Evolutionary conservation across 352 stramenopile genomes (phyloP), one percentile per base, ranked within the genome.

Genomic region (Aphanomyces stellatus): DNA sequence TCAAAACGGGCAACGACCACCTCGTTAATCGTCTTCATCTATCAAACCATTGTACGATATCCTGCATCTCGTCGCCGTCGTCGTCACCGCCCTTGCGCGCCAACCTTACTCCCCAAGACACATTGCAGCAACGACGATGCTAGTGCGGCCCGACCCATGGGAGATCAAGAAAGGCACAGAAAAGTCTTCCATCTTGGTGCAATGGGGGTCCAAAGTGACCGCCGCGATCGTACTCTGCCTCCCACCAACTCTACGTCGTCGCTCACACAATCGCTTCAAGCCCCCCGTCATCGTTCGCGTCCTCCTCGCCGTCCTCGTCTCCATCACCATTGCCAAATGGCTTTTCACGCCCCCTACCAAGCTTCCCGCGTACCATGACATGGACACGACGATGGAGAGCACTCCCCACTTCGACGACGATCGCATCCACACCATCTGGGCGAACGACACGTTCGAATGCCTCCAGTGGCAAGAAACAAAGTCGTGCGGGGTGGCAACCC

Each of bases 391-490:
- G 46, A 51, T 65, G 37, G 8, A 25, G 15, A 56, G 2, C 7
- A 27, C 56, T 15, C 59, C 59, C 15, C 8, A 53, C 27, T 65
- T 65, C 46, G 19, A 65, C 19, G 59, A 46, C 5, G 59, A 65
- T 28, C 41, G 24, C 11, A 65, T 94, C 48, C 55, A 74, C 0
- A 71, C 79, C 35, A 74, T 82, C 0, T 94, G 85, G 85, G 89
- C 80, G 4, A 86, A 91, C 63, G 75, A 83, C 48, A 79, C 78
- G 62, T 94, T 89, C 53, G 85, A 94, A 71, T 94, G 85, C 63
- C 75, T 94, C 40, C 83, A 83, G 48, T 94, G 85, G 85, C 90
- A 94, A 65, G 82, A 82, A 37, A 88, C 86, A 40, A 78, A 92
- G n/a, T 80, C 82, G 61, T 94, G 85, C 51, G 68, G 66, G 37